Evolutionary conservation across 306 rosid species (phyloP).

Genomic region (Pterocarpus macrocarpus): DNA sequence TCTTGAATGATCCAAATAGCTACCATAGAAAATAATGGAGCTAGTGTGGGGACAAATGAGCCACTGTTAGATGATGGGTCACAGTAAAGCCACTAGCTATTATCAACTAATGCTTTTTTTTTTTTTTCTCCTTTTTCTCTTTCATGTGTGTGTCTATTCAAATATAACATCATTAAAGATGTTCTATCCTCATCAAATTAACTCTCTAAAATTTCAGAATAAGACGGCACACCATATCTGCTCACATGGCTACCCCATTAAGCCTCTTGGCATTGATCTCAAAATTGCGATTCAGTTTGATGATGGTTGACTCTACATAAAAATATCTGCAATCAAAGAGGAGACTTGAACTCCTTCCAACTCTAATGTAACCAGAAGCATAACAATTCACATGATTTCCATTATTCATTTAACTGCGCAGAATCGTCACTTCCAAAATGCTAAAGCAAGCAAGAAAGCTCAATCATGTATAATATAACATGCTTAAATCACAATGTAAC

Average conservation of each 20-base stretch:
- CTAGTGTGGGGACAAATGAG: slow-evolving; percentile 7
- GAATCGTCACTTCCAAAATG: not conserved
- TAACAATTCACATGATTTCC: not conserved
- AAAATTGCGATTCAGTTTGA: not conserved
- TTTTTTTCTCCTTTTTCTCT: not conserved
- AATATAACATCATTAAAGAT: slow-evolving; percentile 7
- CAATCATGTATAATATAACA: slow-evolving; percentile 23
- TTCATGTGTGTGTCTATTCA: not conserved
- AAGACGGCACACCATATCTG: not conserved
- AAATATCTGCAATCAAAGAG: not conserved
- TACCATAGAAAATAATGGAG: slow-evolving; percentile 35
- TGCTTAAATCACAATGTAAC: slow-evolving; percentile 3
- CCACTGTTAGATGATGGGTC: slow-evolving; percentile 29
- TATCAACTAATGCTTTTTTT: not conserved
- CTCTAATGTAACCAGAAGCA: not conserved
- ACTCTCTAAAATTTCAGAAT: not conserved
- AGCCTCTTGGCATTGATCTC: not conserved
- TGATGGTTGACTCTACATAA: not conserved
- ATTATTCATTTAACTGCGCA: not conserved
- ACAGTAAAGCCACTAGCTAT: slow-evolving; percentile 1
- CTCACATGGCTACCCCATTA: not conserved
- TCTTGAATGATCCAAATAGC: slow-evolving; percentile 1
- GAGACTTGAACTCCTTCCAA: slow-evolving; percentile 3
- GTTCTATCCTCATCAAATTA: not conserved
- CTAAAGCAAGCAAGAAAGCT: slow-evolving; percentile 28